A percentile compares a stretch with the other conserved stretches of the same genome.
Conservation (phyloP, 2,329 filamentous ascomycete genomes). For the Lizonia empirigonia region DNA sequence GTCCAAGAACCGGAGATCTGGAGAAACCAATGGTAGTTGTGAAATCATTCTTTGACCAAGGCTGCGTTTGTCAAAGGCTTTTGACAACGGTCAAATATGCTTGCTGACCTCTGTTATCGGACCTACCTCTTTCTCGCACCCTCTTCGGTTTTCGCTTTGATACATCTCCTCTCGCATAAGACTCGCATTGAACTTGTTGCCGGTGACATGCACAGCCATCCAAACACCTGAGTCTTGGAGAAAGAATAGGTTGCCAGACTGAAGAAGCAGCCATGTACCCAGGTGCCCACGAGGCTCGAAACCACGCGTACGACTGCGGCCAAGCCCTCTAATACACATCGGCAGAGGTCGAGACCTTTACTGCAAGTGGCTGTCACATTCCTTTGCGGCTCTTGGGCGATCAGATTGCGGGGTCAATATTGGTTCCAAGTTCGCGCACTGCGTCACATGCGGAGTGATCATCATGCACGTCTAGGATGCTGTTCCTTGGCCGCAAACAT, state of each 20-base stretch:
- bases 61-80: neutral
- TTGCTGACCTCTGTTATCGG: no score
- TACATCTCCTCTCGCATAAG: neutral
- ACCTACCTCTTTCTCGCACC: neutral
- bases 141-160: neutral
- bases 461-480: neutral
- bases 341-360: neutral
- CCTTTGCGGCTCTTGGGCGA: neutral
- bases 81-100: no score
- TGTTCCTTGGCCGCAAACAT: neutral
- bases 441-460: neutral
- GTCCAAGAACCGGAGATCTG: slow-evolving; percentile 1
- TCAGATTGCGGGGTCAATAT: slow-evolving; percentile 26
- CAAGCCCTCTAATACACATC: neutral
- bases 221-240: slow-evolving; percentile 2
- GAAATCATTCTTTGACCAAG: neutral
- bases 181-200: neutral
- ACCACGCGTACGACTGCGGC: neutral
- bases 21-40: neutral
- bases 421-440: neutral
- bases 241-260: slow-evolving; percentile 2
- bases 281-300: neutral
- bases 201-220: neutral
- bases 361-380: neutral
- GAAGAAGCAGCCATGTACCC: neutral